Conservation (phyloP, 140 eudicot genomes). For the Anethum foeniculum region DNA sequence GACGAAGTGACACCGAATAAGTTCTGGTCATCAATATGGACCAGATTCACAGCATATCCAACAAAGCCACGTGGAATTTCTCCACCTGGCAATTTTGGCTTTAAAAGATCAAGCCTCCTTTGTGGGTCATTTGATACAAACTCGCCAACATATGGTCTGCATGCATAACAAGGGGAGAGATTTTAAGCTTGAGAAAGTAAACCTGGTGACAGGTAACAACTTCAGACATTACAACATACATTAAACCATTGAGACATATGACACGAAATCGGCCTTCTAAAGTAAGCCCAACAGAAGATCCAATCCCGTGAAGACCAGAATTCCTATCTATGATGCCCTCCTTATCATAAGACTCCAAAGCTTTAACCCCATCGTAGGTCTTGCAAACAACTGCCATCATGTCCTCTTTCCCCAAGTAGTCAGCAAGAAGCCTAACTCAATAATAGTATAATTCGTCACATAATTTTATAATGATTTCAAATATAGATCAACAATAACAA, state of each 20-base stretch:
- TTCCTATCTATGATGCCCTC: slow-evolving; percentile 44
- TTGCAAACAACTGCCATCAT: slow-evolving; percentile 79
- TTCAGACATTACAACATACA: slow-evolving; percentile 28
- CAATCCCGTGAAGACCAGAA: slow-evolving; percentile 79
- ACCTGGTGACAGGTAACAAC: neutral
- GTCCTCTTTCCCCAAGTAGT: slow-evolving; percentile 12
- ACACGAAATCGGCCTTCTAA: slow-evolving; percentile 57
- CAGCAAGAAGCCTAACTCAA: slow-evolving; percentile 55
- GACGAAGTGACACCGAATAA: slow-evolving; percentile 38
- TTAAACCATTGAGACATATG: slow-evolving; percentile 62
- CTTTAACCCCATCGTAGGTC: slow-evolving; percentile 52
- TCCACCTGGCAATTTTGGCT: slow-evolving; percentile 63
- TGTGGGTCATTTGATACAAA: slow-evolving; percentile 61
- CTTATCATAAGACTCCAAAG: slow-evolving; percentile 54
- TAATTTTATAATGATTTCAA: neutral
- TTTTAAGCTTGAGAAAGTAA: neutral
- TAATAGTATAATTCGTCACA: neutral
- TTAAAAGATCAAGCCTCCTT: slow-evolving; percentile 61
- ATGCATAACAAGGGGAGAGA: neutral
- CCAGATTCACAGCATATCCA: slow-evolving; percentile 86
- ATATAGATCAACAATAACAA: no score
- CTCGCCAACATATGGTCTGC: slow-evolving; percentile 70
- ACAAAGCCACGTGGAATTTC: slow-evolving; percentile 71
- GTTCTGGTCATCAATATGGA: slow-evolving; percentile 39
- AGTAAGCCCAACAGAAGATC: slow-evolving; percentile 48